A percentile compares a stretch with the other conserved stretches of the same genome.
Evolutionary conservation across 2,329 filamentous ascomycete species (phyloP).

Genomic region (Aspergillus spinulosporus): DNA sequence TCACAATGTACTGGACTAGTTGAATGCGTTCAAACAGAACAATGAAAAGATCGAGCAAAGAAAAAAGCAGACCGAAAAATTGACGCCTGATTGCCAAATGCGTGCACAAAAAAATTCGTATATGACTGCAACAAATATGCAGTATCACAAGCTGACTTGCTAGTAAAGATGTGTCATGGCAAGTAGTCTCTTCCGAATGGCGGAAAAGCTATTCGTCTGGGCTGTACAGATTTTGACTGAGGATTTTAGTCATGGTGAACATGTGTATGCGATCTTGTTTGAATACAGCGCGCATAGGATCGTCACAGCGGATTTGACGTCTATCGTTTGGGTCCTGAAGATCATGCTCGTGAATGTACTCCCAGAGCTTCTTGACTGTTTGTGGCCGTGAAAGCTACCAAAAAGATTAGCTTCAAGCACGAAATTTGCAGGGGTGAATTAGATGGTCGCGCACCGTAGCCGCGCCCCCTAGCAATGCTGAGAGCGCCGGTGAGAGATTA

Average conservation of each 20-base stretch:
- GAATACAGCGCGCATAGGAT: conserved; percentile 87
- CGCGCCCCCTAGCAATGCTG: conserved; percentile 47
- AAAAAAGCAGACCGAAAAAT: conserved; percentile 18
- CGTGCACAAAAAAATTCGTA: conserved; percentile 30
- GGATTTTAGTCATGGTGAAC: conserved; percentile 99
- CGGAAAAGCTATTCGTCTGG: conserved; percentile 63
- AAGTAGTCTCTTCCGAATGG: conserved; percentile 13
- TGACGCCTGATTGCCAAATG: conserved; percentile 36
- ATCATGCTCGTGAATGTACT: conserved; percentile 83
- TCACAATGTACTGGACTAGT: conserved; percentile 6
- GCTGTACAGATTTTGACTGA: conserved; percentile 85
- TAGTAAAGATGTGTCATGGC: conserved; percentile 15
- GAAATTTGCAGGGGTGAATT: neutral
- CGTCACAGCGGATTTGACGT: conserved; percentile 90
- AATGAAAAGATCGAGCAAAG: conserved; percentile 5
- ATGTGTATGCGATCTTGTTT: conserved; percentile 90
- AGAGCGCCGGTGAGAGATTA: conserved; percentile 47
- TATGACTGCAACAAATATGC: conserved; percentile 19
- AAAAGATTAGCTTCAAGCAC: conserved; percentile 21
- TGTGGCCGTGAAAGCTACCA: conserved; percentile 83
- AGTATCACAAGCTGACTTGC: conserved; percentile 5
- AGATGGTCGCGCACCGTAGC: conserved; percentile 37
- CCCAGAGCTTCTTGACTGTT: conserved; percentile 95
- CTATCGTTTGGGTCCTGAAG: conserved; percentile 91
- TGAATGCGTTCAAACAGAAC: conserved; percentile 5